Base-by-base conservation (phyloP, 2,329 filamentous ascomycete genomes). In the Neonectria hederae region DNA sequence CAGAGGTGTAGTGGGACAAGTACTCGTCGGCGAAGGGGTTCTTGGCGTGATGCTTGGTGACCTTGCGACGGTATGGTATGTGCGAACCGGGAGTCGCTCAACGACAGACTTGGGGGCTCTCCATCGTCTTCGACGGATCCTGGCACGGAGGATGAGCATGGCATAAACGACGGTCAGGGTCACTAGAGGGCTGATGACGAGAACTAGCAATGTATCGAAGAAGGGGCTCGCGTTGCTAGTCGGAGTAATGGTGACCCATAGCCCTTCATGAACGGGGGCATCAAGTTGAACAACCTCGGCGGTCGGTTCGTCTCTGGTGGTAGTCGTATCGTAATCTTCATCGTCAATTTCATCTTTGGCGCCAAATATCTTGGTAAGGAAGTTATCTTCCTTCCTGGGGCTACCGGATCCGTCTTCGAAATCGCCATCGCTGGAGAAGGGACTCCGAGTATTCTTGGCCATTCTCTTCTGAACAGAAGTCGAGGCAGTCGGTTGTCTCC, bases 41-140 rank as follows among this genome's bases (percentile, higher is more conserved):
- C 90, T 75, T 65, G 87, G 72, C 74, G 87, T 80, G 77, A 87
- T 77, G 54, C 67, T 75, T 1, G 89, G 87, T 2, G 88, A 86
- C 11, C 85, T 83, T 2, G 87, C 82, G 38, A 97, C 92, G 0
- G 94, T 97, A 73, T 97, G 94, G 75, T 97, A 99, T 0, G 94
- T 98, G 63, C 95, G 90, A 14, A 99, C 94, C 2, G 96, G 96
- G n/a, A 99, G 86, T 63, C 92, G 90, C 71, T 97, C 94, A 19
- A 99, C 94, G 0, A 99, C 90, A 1, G 93, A 97, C 79, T 99
- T 99, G 5, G 96, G 96, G n/a, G 96, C 96, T 73, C 96, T 89
- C 95, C 96, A 99, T 71, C 95, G 88, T 67, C 95, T 88, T 64
- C 95, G 88, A 54, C 95, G 90, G 71, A 97, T 97, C 64, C 94